A percentile compares a stretch with the other conserved stretches of the same genome.
Evolutionary conservation across 169 alveolate species (phyloP).

Genomic region (Amoebophrya sp.): DNA sequence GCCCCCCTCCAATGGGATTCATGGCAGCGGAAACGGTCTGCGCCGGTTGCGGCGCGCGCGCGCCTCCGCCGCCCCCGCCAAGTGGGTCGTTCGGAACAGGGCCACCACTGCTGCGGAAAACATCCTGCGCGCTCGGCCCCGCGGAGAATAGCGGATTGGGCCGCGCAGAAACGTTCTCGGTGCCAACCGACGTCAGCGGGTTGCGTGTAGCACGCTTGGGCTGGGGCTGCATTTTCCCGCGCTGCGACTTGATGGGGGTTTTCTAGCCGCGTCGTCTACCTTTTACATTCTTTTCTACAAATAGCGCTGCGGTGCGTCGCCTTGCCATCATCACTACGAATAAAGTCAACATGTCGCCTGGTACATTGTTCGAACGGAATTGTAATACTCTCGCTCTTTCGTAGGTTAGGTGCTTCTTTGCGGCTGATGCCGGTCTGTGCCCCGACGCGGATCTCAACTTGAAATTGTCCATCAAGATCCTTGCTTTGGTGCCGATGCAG

Average conservation of each 20-base stretch:
- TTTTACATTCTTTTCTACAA: no score
- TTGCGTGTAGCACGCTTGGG: background rate
- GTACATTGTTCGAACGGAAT: no score
- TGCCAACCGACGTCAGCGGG: background rate
- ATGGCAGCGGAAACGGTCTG: background rate
- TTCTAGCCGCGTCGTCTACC: background rate
- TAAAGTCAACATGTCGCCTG: no score
- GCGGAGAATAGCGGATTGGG: background rate
- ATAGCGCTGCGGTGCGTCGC: background rate
- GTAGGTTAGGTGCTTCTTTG: no score
- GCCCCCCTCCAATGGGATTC: background rate
- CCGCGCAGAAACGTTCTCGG: background rate
- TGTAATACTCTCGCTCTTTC: no score
- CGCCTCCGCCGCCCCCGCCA: background rate
- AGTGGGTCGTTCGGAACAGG: background rate
- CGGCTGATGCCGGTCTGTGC: no score
- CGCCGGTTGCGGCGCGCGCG: background rate
- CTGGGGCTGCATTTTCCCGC: background rate
- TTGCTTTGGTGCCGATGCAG: no score
- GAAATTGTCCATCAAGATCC: no score
- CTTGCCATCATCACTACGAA: background rate
- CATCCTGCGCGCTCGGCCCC: background rate
- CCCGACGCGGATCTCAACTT: no score
- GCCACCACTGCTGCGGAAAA: background rate
- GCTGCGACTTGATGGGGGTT: background rate